Percentiles rank a stretch among this genome's conserved stretches.
These are phyloP conservation scores for Phyllachora maydis DNA, from an alignment of 2,329 filamentous ascomycete species.

Conservation along the genomic window DNA sequence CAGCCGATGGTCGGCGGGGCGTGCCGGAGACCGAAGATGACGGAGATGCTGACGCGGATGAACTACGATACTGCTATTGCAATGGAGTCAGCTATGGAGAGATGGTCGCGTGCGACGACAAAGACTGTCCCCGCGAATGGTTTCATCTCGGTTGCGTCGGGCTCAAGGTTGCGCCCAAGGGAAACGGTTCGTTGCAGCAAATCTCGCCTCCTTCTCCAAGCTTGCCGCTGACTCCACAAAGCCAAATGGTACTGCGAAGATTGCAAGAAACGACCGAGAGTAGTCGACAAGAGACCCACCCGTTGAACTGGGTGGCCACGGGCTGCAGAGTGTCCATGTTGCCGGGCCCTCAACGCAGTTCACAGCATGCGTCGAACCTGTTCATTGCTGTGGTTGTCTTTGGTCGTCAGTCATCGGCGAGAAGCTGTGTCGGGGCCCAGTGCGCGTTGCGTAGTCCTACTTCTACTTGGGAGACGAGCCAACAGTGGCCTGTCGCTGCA, in stretches of 20 bases:
- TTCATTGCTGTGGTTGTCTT: no score
- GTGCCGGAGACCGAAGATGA: conserved; percentile 22
- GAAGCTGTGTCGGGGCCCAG: no score
- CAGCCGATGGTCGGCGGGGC: no score
- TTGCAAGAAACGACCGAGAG: conserved; percentile 46
- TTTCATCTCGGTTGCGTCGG: conserved; percentile 72
- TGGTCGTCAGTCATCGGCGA: no score
- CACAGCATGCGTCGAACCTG: no score
- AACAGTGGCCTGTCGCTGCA: no score
- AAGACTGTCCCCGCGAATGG: conserved; percentile 57
- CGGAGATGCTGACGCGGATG: conserved; percentile 44
- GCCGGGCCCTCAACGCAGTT: no score
- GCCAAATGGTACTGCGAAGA: conserved; percentile 72
- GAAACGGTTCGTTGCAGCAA: conserved; percentile 38
- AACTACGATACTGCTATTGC: conserved; percentile 63
- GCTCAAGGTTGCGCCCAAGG: conserved; percentile 55
- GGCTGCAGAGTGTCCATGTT: no score
- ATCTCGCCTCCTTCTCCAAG: background rate
- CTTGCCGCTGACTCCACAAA: conserved; percentile 10
- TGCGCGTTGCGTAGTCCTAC: no score
- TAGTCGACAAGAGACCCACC: conserved; percentile 33
- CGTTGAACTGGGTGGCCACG: no score
- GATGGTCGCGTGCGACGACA: conserved; percentile 66
- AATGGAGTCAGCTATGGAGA: conserved; percentile 64
- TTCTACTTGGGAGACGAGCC: no score